Evolutionary conservation across 371 early-diverging fungal species (phyloP).

Genomic region (Rhizopus delemar): DNA sequence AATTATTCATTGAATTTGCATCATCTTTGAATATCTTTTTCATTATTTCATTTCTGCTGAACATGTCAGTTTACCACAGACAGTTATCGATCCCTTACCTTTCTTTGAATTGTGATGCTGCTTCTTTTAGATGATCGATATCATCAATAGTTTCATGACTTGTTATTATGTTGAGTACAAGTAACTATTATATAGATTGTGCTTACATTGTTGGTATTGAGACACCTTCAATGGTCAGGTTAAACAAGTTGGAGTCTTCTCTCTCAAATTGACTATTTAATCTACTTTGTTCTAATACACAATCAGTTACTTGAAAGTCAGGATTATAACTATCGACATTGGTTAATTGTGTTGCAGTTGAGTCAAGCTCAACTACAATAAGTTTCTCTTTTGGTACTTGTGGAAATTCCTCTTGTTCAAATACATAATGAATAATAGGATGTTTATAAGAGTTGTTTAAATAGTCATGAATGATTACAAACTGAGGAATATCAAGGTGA

Average conservation of each 20-base stretch:
- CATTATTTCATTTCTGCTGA: constrained; percentile 16
- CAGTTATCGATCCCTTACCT: constrained; percentile 16
- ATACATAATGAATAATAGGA: constrained; percentile 57
- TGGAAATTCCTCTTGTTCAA: constrained; percentile 56
- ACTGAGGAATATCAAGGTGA: constrained; percentile 46
- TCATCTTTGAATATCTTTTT: constrained; percentile 9
- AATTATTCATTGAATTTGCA: neutral
- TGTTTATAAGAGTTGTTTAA: constrained; percentile 50
- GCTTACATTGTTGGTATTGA: constrained; percentile 41
- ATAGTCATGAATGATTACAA: constrained; percentile 56
- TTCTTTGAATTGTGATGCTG: constrained; percentile 25
- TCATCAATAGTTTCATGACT: constrained; percentile 28
- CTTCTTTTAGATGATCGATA: constrained; percentile 30
- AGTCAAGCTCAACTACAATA: constrained; percentile 50
- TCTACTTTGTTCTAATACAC: constrained; percentile 44
- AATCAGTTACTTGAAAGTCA: constrained; percentile 54
- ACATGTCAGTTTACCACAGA: neutral
- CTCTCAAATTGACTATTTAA: constrained; percentile 38
- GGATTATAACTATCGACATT: constrained; percentile 50
- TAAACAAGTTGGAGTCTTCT: constrained; percentile 28
- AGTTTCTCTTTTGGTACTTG: constrained; percentile 52
- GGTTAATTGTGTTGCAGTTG: constrained; percentile 35
- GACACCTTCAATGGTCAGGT: constrained; percentile 43
- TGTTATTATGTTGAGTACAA: too few species aligned
- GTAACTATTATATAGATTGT: too few species aligned